Base-by-base conservation (phyloP, 805 yeast genomes). In the Wickerhamiella dianesei region DNA sequence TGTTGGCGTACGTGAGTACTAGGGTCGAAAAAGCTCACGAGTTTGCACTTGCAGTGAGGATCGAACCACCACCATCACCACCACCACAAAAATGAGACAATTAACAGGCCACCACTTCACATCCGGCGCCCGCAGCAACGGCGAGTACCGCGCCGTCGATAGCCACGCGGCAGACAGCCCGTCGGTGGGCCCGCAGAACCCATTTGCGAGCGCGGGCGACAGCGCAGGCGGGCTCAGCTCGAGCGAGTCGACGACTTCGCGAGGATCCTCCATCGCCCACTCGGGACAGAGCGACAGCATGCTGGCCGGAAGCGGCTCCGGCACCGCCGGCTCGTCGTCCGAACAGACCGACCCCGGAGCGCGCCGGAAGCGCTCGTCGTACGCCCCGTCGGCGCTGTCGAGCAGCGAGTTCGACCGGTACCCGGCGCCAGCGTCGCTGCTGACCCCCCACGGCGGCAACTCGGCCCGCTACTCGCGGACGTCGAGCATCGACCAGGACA, bases 351-450 rank as follows among this genome's bases (percentile, higher is more conserved):
- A n/a, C 8, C 8, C 8, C 19, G 8, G 17, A 5, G 19, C 13
- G 5, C 5, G 14, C 17, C 19, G 39, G 17, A 16, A 18, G 9
- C 25, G 25, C n/a, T 17, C 41, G 6, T 25, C 41, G 4, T 39
- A 39, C 25, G 25, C 41, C 5, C 41, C 41, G 17, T 19, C 25
- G 14, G 25, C 41, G 16, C 14, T 53, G 40, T 37, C 48, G 19
- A 56, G 59, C 25, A 44, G 52, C 22, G 67, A 62, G 42, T 61
- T 58, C 41, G 67, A 64, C 53, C 56, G 68, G 35, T 64, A 64
- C 51, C 67, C 68, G 18, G 52, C 59, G 32, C 51, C 64, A 12
- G 56, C 47, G 22, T 45, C 50, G 18, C 44, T 53, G n/a, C 19
- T 45, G 43, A 50, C 53, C 22, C 48, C 50, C 9, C 48, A 46